Conservation (phyloP, 306 rosid species). For the Styphnolobium japonicum region DNA sequence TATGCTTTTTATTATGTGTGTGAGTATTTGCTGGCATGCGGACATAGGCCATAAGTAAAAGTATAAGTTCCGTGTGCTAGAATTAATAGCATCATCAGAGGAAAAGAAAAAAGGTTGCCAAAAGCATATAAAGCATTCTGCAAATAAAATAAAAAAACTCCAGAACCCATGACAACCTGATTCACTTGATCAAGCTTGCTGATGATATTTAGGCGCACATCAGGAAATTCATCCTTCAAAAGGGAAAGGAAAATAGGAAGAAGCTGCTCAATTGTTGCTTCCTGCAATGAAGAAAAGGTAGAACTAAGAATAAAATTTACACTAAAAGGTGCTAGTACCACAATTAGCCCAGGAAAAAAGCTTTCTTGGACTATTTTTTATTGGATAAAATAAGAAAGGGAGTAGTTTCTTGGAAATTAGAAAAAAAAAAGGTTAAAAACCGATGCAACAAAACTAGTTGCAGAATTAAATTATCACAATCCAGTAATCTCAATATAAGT, state of each 20-base stretch:
- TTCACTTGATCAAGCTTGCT: constrained; percentile 99
- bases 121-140: neutral
- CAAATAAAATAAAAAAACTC: constrained; percentile 18
- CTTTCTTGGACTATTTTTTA: neutral
- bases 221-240: constrained; percentile 97
- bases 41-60: neutral
- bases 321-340: neutral
- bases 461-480: neutral
- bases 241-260: constrained; percentile 98
- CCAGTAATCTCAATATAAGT: neutral
- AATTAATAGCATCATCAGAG: neutral
- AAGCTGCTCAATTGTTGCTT: constrained; percentile 95
- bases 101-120: constrained; percentile 1
- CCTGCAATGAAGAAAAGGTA: constrained; percentile 57
- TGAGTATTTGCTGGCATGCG: neutral
- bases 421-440: neutral
- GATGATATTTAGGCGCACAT: constrained; percentile 93
- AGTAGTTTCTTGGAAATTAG: neutral
- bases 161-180: constrained; percentile 57
- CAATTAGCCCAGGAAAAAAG: neutral
- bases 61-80: neutral
- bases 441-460: neutral
- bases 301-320: constrained; percentile 25
- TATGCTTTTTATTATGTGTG: neutral
- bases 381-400: neutral